Conservation (phyloP, 495 filamentous ascomycete species). For the Hypoxylon subgilvum region DNA sequence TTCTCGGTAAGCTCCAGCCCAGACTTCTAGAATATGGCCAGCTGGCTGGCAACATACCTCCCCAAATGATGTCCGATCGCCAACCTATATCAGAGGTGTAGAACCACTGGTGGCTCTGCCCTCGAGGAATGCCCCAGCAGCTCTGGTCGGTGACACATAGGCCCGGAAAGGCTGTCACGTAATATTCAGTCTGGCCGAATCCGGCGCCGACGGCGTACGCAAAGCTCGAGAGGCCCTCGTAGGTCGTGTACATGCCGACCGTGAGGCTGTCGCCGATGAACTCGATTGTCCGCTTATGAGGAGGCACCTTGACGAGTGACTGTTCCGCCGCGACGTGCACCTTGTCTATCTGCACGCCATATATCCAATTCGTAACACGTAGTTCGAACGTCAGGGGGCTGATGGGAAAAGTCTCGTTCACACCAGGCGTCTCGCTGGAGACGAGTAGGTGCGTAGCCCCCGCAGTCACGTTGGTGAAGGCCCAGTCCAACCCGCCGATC, state of each 20-base stretch:
- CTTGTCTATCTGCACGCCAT: conserved; percentile 64
- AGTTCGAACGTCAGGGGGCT: conserved; percentile 59
- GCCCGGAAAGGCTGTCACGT: conserved; percentile 66
- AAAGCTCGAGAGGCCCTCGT: conserved; percentile 67
- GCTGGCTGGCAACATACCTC: conserved; percentile 43
- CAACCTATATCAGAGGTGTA: conserved; percentile 65
- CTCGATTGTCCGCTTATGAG: conserved; percentile 62
- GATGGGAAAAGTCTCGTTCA: conserved; percentile 47
- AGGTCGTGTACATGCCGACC: conserved; percentile 67
- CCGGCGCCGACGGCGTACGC: conserved; percentile 65
- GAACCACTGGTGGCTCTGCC: conserved; percentile 69
- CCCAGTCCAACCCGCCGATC: conserved; percentile 68
- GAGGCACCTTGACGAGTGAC: conserved; percentile 58
- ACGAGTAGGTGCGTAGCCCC: conserved; percentile 67
- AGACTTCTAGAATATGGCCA: too few species aligned
- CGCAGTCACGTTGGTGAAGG: conserved; percentile 69
- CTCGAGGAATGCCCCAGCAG: conserved; percentile 64
- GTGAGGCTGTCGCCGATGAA: conserved; percentile 68
- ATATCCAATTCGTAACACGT: conserved; percentile 70
- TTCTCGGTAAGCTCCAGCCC: background rate
- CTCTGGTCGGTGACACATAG: conserved; percentile 64
- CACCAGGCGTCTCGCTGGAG: conserved; percentile 48
- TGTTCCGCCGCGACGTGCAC: conserved; percentile 60
- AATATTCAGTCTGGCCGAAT: conserved; percentile 68
- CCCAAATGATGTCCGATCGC: conserved; percentile 58